Percentiles rank a stretch among this genome's conserved stretches.
Conservation (phyloP, 1,284 basidiomycete genomes). For the Nidula niveotomentosa region DNA sequence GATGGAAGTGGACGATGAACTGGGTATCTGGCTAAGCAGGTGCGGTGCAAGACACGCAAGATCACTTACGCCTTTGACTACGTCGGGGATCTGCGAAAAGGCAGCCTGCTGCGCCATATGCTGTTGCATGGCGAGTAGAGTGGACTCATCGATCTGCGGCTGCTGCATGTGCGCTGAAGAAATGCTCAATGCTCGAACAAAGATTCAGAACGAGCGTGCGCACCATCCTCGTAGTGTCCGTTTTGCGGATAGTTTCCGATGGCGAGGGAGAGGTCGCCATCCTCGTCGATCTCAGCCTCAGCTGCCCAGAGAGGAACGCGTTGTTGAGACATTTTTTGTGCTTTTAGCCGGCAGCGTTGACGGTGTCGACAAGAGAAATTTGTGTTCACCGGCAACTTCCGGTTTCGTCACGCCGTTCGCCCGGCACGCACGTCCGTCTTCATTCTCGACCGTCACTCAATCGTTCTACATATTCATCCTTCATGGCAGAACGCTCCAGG, state of each 20-base stretch:
- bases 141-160: conserved; percentile 65
- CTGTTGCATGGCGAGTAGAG: conserved; percentile 70
- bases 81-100: conserved; percentile 77
- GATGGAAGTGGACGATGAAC: conserved; percentile 92
- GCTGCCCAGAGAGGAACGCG: conserved; percentile 68
- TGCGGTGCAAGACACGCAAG: neutral
- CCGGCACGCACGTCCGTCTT: no score
- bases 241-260: conserved; percentile 70
- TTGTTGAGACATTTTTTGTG: conserved; percentile 52
- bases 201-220: conserved; percentile 13
- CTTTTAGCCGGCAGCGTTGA: neutral
- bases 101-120: conserved; percentile 80
- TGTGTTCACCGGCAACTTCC: neutral
- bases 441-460: no score
- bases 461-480: no score
- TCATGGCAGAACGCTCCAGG: no score
- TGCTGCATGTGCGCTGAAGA: conserved; percentile 42
- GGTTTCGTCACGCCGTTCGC: neutral
- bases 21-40: conserved; percentile 24
- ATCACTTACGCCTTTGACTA: conserved; percentile 71
- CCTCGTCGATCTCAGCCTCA: conserved; percentile 74
- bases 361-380: neutral
- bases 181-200: conserved; percentile 1
- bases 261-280: conserved; percentile 69
- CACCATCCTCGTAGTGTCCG: conserved; percentile 72